Evolutionary conservation across 805 yeast genomes (phyloP), one percentile per base, ranked within the genome.

Genomic region (Wilhelminamyces savonicus): DNA sequence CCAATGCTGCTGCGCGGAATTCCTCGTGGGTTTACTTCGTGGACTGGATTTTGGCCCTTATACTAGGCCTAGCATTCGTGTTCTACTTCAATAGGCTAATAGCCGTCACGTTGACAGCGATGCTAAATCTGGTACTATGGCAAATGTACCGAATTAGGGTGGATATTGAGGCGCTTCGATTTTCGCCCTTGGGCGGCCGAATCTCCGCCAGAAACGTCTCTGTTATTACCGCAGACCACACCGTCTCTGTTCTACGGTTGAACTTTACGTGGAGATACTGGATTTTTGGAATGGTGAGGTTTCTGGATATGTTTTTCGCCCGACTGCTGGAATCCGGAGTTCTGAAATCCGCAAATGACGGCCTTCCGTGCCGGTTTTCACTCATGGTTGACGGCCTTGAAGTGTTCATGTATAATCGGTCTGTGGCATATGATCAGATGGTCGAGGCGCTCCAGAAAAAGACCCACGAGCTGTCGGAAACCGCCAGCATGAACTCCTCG

Each of bases 211-310:
- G 80, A 41, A 85, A 87, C 51, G 49, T 88, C 13, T 73, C 82
- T 3, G 64, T 84, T 9, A 73, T 83, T 5, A 82, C 86, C n/a
- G 66, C 75, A 28, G 81, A 88, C 55, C 76, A 76, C 37, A 76
- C 94, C 2, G 48, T 85, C 1, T 72, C 85, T 7, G 66, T 83
- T 1, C 68, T 83, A 16, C 78, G 79, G 36, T 82, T 90, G 1
- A 74, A 76, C 43, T 48, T 90, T 16, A 83, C 94, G 0, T 92
- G 97, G 97, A 57, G 94, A 36, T 90, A 86, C 52, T 92, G 97
- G 97, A 60, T 62, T 12, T 40, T 85, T 29, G 57, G 62, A 4
- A 41, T 56, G 19, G 62, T 69, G 9, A 51, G 76, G 30, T 40
- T 59, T 14, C 53, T 73, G 2, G 59, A 56, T 21, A 54, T 62